These are phyloP conservation scores for Colletotrichum melonis DNA, from an alignment of 2,329 filamentous ascomycete species.

Conservation along the genomic window DNA sequence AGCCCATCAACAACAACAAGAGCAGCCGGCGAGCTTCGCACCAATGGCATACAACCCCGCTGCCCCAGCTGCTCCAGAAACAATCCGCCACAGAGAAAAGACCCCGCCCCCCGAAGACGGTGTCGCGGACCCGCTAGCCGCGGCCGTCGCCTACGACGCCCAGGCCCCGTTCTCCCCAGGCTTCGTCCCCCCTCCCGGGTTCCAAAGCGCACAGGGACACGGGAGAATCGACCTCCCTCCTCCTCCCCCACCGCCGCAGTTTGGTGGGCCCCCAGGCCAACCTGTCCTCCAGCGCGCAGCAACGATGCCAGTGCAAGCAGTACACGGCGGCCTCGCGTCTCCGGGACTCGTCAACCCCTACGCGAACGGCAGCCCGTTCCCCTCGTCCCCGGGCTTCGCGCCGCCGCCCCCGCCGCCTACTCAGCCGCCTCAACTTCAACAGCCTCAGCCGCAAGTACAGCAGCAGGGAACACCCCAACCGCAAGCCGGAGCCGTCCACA, in stretches of 20 bases:
- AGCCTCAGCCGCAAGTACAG: constrained; percentile 36
- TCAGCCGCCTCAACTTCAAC: constrained; percentile 30
- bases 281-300: constrained; percentile 59
- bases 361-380: constrained; percentile 56
- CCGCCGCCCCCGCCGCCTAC: constrained; percentile 46
- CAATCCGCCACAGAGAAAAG: constrained; percentile 79
- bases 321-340: constrained; percentile 49
- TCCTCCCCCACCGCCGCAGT: constrained; percentile 52
- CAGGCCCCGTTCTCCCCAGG: constrained; percentile 64
- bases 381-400: constrained; percentile 57
- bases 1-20: constrained; percentile 22
- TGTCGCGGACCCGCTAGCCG: constrained; percentile 67
- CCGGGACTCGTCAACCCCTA: constrained; percentile 57
- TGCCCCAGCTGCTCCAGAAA: constrained; percentile 79
- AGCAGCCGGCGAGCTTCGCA: constrained; percentile 59
- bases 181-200: constrained; percentile 59
- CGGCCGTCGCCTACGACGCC: constrained; percentile 68
- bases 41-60: constrained; percentile 85
- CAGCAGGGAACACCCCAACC: constrained; percentile 36
- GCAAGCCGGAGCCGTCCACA: constrained; percentile 40
- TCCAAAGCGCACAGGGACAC: constrained; percentile 53
- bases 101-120: constrained; percentile 81
- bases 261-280: constrained; percentile 51
- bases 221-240: constrained; percentile 41
- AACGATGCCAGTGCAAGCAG: constrained; percentile 56